phyloP scores from a whole-genome alignment of 2,329 filamentous ascomycete genomes.

The Pseudogymnoascus sp. region DNA sequence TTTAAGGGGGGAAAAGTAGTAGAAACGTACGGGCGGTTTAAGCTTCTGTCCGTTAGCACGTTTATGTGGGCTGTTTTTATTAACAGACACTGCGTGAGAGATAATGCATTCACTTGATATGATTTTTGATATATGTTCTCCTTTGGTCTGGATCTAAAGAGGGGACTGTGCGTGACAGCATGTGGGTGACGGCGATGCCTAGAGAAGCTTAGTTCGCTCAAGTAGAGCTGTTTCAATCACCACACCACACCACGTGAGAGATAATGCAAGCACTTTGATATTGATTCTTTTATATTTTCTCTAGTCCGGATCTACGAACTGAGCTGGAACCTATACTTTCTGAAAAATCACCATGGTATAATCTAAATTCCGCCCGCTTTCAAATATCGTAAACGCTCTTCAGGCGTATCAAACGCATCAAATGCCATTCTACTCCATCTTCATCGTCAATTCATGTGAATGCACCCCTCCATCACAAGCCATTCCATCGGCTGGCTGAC shows the following conservation, averaged over 20 bases:
- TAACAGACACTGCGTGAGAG: background rate
- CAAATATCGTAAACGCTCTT: background rate
- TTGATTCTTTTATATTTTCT: background rate
- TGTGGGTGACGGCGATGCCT: no score
- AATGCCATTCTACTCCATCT: background rate
- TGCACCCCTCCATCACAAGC: background rate
- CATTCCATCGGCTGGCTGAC: background rate
- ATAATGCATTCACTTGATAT: conserved; percentile 2
- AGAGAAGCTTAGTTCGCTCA: no score
- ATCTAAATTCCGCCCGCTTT: background rate
- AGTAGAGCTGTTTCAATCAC: no score
- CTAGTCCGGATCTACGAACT: background rate
- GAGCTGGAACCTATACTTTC: background rate
- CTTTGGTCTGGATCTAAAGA: background rate
- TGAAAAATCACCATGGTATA: background rate
- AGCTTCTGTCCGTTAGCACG: background rate
- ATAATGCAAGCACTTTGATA: background rate
- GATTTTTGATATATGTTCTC: background rate
- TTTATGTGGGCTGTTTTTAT: background rate
- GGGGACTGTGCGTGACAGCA: no score
- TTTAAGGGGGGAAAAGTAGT: background rate
- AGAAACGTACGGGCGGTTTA: background rate
- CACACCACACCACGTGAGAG: background rate
- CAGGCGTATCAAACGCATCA: conserved; percentile 1
- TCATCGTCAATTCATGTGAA: background rate